A percentile compares a stretch with the other conserved stretches of the same genome.
Evolutionary conservation across 441 rosid species (phyloP).

Genomic region (Populus hybrid): DNA sequence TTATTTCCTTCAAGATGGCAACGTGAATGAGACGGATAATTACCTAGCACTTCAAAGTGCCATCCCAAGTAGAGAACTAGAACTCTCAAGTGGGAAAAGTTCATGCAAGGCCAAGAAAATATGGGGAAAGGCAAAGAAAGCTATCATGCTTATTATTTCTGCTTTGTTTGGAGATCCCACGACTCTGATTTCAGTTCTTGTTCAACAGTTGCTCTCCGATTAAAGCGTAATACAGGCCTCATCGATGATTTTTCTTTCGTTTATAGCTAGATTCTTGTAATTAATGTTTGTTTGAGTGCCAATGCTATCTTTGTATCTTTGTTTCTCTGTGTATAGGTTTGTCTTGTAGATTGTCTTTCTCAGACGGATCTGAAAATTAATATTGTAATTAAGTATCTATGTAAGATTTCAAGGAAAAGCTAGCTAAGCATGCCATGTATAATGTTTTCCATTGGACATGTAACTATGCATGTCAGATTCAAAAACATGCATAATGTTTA

Average conservation of each 20-base stretch:
- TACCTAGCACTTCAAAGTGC: background rate
- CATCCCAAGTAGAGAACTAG: background rate
- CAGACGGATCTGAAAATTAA: background rate
- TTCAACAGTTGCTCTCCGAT: background rate
- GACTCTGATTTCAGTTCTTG: background rate
- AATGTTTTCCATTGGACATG: too few relatives aligned
- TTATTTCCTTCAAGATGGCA: background rate
- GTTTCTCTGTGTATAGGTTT: background rate
- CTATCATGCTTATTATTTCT: background rate
- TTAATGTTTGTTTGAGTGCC: background rate
- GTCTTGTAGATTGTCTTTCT: background rate
- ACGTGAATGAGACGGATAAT: background rate
- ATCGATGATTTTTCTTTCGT: background rate
- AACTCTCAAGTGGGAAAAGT: background rate
- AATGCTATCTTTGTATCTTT: too few relatives aligned
- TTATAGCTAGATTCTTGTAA: too few relatives aligned
- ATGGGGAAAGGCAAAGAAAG: background rate
- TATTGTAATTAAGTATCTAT: too few relatives aligned
- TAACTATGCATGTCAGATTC: too few relatives aligned
- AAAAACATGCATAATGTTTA: too few relatives aligned
- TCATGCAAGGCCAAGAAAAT: background rate
- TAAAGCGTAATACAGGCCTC: background rate
- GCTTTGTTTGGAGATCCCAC: background rate
- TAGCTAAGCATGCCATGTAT: too few relatives aligned
- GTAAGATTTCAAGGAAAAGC: too few relatives aligned